phyloP scores from a whole-genome alignment of 805 yeast species.

The Candida corydali region DNA sequence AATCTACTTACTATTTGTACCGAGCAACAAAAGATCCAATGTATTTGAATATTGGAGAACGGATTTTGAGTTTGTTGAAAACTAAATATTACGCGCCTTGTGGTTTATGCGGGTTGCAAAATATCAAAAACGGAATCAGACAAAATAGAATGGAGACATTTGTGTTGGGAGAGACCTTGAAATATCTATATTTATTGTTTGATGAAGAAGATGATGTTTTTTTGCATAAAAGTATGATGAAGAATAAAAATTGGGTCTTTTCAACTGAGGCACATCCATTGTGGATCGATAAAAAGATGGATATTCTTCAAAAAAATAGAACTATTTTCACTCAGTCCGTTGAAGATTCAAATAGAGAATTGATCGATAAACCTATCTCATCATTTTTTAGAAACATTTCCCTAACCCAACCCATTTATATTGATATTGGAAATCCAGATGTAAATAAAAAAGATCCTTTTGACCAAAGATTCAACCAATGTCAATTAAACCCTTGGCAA shows the following conservation, averaged over 20 bases:
- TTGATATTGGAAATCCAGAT: conserved; percentile 4
- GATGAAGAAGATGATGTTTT: conserved; percentile 54
- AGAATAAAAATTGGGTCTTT: conserved; percentile 50
- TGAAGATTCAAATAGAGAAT: conserved; percentile 6
- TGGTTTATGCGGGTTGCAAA: conserved; percentile 78
- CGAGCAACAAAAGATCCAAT: conserved; percentile 84
- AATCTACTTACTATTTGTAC: conserved; percentile 79
- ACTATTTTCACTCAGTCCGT: background rate
- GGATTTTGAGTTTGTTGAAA: conserved; percentile 53
- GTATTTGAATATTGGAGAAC: conserved; percentile 70
- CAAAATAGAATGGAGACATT: conserved; percentile 91
- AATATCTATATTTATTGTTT: conserved; percentile 76
- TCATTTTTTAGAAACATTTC: conserved; percentile 15
- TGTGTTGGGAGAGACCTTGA: conserved; percentile 81
- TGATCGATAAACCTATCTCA: background rate
- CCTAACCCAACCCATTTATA: conserved; percentile 11
- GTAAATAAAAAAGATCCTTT: conserved; percentile 15
- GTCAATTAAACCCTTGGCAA: conserved; percentile 28
- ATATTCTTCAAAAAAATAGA: conserved; percentile 1
- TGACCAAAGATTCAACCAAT: conserved; percentile 16
- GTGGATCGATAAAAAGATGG: conserved; percentile 49
- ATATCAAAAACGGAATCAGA: conserved; percentile 54
- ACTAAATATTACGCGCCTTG: conserved; percentile 55
- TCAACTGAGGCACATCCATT: conserved; percentile 92
- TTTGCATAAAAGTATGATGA: conserved; percentile 30